Evolutionary conservation across 495 filamentous ascomycete species (phyloP), one percentile per base, ranked within the genome.

Genomic region (Podospora anserina): DNA sequence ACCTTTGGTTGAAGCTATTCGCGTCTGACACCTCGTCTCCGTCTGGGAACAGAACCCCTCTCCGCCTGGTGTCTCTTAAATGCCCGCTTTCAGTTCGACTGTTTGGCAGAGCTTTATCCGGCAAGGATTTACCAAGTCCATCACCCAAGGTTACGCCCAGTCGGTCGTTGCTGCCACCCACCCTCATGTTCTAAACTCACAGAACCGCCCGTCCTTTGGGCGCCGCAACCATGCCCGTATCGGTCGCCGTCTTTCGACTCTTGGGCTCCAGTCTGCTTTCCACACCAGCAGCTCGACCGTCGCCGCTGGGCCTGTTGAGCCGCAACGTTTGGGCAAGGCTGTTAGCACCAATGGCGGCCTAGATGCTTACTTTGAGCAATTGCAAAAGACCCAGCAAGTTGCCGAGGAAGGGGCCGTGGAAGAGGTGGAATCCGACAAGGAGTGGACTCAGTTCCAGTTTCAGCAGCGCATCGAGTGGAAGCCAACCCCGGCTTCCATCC

Each of bases 81-180:
- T 87, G 85, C 85, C 85, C 77, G 79, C 82, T 71, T 84, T 86
- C 72, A 86, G 84, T 77, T 84, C 83, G 67, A 82, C 81, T 71
- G 77, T 87, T 68, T 86, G 84, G 78, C 83, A 93, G 83, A 91
- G 93, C 81, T 89, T 98, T 86, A 92, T 96, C 87, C 95, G 96
- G 82, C 92, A 94, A 83, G 94, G 91, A 88, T 90, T 97, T 77
- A 87, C 91, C 72, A 98, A 98, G 86, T 91, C 92, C 79, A 90
- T 98, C 79, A 94, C 92, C 77, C 92, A 97, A 87, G 94, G 94
- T 81, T 97, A 96, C 85, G 92, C 93, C 78, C 94, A 97, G 78
- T 96, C 94, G 71, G 89, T 99, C 82, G 94, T 98, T 79, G 95
- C 95, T 70, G 94, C 92, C 66, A 92, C 93, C 61, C 94, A 97